Percentiles rank a stretch among this genome's conserved stretches.
Conservation (phyloP, 2,329 filamentous ascomycete genomes). For the Coleophoma cylindrospora region DNA sequence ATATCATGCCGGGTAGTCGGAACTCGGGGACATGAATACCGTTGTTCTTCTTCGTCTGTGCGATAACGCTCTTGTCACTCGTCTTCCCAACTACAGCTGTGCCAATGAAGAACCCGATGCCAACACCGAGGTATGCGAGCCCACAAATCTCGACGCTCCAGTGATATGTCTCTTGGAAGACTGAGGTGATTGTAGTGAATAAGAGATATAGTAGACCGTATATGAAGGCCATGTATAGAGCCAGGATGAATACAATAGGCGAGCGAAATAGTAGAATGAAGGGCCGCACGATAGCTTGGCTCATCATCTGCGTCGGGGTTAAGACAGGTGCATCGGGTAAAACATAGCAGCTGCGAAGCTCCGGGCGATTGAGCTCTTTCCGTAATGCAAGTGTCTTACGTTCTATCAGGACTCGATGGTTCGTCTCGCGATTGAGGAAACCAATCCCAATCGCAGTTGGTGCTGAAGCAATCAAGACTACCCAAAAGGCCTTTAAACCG, state of each 20-base stretch:
- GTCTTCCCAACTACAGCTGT: constrained; percentile 32
- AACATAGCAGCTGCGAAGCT: constrained; percentile 36
- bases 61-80: constrained; percentile 38
- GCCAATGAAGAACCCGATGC: constrained; percentile 31
- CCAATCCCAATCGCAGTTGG: constrained; percentile 27
- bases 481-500: constrained; percentile 21
- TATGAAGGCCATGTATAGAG: constrained; percentile 41
- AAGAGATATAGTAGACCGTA: constrained; percentile 49
- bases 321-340: constrained; percentile 2
- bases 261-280: constrained; percentile 32
- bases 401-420: constrained; percentile 42
- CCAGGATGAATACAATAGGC: constrained; percentile 33
- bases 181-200: constrained; percentile 42
- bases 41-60: constrained; percentile 35
- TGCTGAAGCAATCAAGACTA: constrained; percentile 40
- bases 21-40: constrained; percentile 28
- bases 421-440: constrained; percentile 38
- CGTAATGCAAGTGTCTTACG: constrained; percentile 35
- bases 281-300: constrained; percentile 34
- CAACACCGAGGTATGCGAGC: constrained; percentile 36
- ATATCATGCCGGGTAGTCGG: constrained; percentile 35
- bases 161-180: constrained; percentile 38
- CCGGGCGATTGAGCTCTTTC: constrained; percentile 35
- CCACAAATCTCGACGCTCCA: constrained; percentile 34
- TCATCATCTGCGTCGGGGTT: neutral